Conservation (phyloP, 805 yeast species). For the Metschnikowia anglica region DNA sequence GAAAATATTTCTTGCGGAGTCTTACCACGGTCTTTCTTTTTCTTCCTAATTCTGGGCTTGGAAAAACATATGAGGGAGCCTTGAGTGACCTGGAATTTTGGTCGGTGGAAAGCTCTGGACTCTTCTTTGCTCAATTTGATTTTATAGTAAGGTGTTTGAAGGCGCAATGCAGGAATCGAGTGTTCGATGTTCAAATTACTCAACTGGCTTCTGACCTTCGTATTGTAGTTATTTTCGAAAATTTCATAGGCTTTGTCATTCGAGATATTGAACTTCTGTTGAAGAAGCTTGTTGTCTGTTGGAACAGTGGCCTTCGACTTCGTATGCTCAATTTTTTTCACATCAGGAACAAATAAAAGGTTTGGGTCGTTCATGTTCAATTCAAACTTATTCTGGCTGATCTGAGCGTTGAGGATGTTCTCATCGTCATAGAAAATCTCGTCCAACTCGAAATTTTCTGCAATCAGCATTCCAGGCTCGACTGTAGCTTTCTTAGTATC, state of each 20-base stretch:
- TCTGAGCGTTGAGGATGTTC: constrained; percentile 69
- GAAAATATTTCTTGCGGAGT: constrained; percentile 72
- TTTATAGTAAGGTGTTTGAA: constrained; percentile 89
- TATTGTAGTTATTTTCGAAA: constrained; percentile 80
- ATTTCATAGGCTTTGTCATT: constrained; percentile 86
- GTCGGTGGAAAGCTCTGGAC: constrained; percentile 77
- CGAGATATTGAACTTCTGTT: constrained; percentile 73
- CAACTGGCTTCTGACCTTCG: constrained; percentile 88
- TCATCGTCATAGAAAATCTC: constrained; percentile 62
- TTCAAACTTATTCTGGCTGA: constrained; percentile 41
- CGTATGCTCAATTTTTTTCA: constrained; percentile 17
- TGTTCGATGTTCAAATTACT: constrained; percentile 91
- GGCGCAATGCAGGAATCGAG: constrained; percentile 77
- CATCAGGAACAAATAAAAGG: constrained; percentile 60
- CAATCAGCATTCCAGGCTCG: background rate
- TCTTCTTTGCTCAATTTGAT: constrained; percentile 68
- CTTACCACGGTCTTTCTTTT: constrained; percentile 86
- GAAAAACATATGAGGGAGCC: constrained; percentile 76
- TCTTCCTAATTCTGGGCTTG: constrained; percentile 72
- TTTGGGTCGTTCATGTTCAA: constrained; percentile 88
- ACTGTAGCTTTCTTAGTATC: constrained; percentile 8
- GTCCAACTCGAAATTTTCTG: constrained; percentile 13
- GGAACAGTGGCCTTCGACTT: constrained; percentile 46
- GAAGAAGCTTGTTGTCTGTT: constrained; percentile 51
- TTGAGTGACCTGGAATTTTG: constrained; percentile 71